Conservation (phyloP, 164 flowering plant genomes). For the Akebia trifoliata region DNA sequence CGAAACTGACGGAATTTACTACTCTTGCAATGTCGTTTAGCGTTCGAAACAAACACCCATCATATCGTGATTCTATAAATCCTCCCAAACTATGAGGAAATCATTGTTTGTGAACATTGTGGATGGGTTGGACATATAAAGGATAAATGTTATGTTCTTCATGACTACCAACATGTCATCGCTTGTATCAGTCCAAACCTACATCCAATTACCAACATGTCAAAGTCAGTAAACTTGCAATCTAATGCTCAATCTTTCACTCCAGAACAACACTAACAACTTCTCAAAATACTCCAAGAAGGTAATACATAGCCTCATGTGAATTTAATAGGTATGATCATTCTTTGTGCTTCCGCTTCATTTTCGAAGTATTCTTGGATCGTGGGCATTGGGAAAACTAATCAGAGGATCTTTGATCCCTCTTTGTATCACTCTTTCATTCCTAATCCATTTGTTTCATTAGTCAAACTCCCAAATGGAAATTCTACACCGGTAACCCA, state of each 20-base stretch:
- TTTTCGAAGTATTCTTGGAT: not conserved
- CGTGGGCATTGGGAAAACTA: not conserved
- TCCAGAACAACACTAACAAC: not conserved
- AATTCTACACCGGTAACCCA: no score
- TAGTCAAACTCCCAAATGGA: not conserved
- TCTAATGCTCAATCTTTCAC: not conserved
- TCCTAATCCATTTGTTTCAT: not conserved
- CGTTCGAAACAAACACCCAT: not conserved
- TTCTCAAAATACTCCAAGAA: not conserved
- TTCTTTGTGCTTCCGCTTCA: not conserved
- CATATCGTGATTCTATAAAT: not conserved
- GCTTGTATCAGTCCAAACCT: not conserved
- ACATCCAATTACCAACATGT: no score
- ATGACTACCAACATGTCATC: slow-evolving; percentile 6
- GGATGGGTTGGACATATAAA: not conserved
- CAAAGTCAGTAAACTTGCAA: no score
- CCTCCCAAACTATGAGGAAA: no score
- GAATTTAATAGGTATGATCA: not conserved
- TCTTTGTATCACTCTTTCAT: not conserved
- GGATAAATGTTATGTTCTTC: slow-evolving; percentile 1
- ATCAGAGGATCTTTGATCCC: not conserved
- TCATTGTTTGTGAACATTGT: not conserved
- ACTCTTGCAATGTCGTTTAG: not conserved
- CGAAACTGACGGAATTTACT: not conserved
- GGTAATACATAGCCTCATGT: slow-evolving; percentile 3